phyloP scores from a whole-genome alignment of 23 red algal genomes.

The Agarophyton chilense region DNA sequence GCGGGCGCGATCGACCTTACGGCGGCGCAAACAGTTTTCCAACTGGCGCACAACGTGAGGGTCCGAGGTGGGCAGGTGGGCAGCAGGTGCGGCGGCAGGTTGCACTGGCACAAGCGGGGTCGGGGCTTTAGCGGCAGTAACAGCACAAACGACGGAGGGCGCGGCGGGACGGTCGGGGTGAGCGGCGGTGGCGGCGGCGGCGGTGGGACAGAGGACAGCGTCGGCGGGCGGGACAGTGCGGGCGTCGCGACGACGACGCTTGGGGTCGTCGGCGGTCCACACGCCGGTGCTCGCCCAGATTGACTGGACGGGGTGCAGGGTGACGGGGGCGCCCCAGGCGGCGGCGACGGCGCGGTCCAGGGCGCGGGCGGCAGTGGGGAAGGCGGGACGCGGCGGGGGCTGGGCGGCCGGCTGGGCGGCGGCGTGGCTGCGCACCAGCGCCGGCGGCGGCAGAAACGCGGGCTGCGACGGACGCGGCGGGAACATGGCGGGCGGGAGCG shows the following conservation, averaged over 20 bases:
- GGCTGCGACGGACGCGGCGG: not conserved
- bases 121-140: too few species aligned
- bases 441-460: conserved; percentile 58
- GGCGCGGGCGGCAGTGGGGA: conserved; percentile 53
- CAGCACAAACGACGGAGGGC: too few species aligned
- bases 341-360: conserved; percentile 70
- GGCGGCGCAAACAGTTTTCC: conserved; percentile 57
- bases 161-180: not conserved
- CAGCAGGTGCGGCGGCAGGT: not conserved
- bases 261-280: conserved; percentile 19
- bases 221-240: conserved; percentile 14
- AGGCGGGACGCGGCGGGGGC: conserved; percentile 5
- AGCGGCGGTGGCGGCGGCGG: not conserved
- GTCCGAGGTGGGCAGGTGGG: not conserved
- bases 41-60: conserved; percentile 60
- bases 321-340: conserved; percentile 51
- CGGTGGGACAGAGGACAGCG: conserved; percentile 11
- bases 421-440: conserved; percentile 44
- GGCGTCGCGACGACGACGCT: conserved; percentile 1
- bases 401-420: conserved; percentile 19
- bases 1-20: conserved; percentile 64
- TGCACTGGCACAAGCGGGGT: not conserved
- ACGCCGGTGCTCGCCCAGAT: conserved; percentile 27
- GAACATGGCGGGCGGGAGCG: not conserved
- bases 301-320: conserved; percentile 10